Conservation (phyloP, 768 basidiomycete species). For the Kwoniella dejecticola region DNA sequence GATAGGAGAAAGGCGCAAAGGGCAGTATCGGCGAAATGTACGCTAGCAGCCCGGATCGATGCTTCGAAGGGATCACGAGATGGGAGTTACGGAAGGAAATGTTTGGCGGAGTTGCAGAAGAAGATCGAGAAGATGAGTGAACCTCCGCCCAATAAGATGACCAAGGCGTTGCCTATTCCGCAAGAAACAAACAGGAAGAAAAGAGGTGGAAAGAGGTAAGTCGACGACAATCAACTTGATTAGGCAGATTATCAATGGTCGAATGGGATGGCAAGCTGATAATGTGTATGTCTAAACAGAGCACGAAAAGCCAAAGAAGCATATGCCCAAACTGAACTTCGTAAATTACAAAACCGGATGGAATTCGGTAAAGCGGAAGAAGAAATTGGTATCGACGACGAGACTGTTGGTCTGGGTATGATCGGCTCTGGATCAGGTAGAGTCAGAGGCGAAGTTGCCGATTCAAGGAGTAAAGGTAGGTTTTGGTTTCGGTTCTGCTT, state of each 20-base stretch:
- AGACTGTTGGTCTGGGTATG: conserved; percentile 98
- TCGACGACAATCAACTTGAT: no score
- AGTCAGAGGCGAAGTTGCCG: conserved; percentile 81
- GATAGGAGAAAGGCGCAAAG: conserved; percentile 89
- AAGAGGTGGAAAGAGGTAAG: conserved; percentile 89
- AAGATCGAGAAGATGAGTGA: conserved; percentile 88
- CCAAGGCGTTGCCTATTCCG: conserved; percentile 89
- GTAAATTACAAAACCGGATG: conserved; percentile 96
- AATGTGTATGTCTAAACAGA: conserved; percentile 62
- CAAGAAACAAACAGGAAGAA: conserved; percentile 91
- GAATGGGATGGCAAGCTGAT: no score
- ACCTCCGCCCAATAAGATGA: conserved; percentile 89
- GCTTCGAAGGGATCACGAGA: conserved; percentile 79
- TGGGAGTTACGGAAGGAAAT: conserved; percentile 70
- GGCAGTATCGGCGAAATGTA: conserved; percentile 88
- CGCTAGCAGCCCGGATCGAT: conserved; percentile 89
- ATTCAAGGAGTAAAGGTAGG: conserved; percentile 87
- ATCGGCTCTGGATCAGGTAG: conserved; percentile 84
- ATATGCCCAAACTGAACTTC: conserved; percentile 92
- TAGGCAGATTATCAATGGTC: no score
- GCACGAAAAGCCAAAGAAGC: conserved; percentile 99
- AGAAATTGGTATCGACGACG: conserved; percentile 93
- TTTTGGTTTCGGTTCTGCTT: conserved; percentile 9
- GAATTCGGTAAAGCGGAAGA: conserved; percentile 92
- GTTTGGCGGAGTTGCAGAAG: conserved; percentile 87